Evolutionary conservation across 352 stramenopile species (phyloP).

Genomic region (Pythium aphanidermatum): DNA sequence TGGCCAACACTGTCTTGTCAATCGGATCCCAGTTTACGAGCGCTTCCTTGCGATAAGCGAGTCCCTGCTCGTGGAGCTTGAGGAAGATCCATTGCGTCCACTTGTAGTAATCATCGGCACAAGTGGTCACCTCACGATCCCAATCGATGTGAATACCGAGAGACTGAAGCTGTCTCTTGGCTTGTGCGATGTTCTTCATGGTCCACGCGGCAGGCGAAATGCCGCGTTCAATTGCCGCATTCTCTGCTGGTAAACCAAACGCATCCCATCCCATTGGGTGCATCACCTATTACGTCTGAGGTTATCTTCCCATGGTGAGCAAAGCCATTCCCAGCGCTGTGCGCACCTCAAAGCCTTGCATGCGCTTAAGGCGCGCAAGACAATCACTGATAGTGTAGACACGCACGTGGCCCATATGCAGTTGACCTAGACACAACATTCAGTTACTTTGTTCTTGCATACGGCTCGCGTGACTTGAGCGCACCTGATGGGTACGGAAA

Average conservation of each 20-base stretch:
- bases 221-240: slow-evolving; percentile 97
- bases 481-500: slow-evolving; percentile 98
- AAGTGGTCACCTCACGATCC: slow-evolving; percentile 96
- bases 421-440: slow-evolving; percentile 36
- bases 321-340: no score
- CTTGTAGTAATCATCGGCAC: slow-evolving; percentile 95
- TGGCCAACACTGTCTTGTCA: slow-evolving; percentile 98
- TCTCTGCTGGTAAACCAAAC: slow-evolving; percentile 99
- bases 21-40: slow-evolving; percentile 99
- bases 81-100: slow-evolving; percentile 99
- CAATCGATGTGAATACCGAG: slow-evolving; percentile 98
- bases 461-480: not conserved
- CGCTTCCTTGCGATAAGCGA: slow-evolving; percentile 94
- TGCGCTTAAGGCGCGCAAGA: slow-evolving; percentile 95
- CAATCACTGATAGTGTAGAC: slow-evolving; percentile 99
- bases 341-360: slow-evolving; percentile 93
- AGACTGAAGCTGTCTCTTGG: slow-evolving; percentile 94
- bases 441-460: slow-evolving; percentile 1
- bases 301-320: not conserved
- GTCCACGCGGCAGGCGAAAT: slow-evolving; percentile 96
- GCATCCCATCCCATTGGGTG: slow-evolving; percentile 99
- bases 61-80: slow-evolving; percentile 94
- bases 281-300: slow-evolving; percentile 62
- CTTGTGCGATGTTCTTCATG: slow-evolving; percentile 95
- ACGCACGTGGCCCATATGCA: slow-evolving; percentile 99